Evolutionary conservation across 495 filamentous ascomycete species (phyloP), one percentile per base, ranked within the genome.

Genomic region (Aspergillus steynii): DNA sequence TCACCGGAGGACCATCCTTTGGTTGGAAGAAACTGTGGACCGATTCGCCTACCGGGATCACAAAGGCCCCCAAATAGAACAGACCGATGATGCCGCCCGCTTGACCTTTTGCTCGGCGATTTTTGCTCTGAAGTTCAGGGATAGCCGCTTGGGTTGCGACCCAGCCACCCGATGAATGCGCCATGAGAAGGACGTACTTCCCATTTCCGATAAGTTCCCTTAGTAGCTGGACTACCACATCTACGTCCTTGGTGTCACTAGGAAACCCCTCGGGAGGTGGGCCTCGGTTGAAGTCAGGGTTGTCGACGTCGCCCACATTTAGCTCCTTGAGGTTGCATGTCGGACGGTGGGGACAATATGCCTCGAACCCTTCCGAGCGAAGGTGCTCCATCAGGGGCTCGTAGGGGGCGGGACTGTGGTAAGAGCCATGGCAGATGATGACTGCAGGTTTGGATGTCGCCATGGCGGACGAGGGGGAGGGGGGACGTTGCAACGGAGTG

Each of bases 391-490:
- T 48, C 1, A 80, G 65, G 3, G 70, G 64, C 29, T 62, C 25
- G 29, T 75, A 80, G 15, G 68, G 68, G 5, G 64, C 67, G 0
- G 75, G 69, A 1, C 61, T 75, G 59, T 75, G 74, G 59, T 70
- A 80, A 27, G 66, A 71, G 52, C 75, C 75, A 65, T 72, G 71
- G 56, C 68, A 70, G 32, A 75, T 59, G 29, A 77, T 69, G 5
- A 75, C 60, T 2, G 58, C 63, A 15, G 20, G 20, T 20, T 20
- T 20, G 20, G 20, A 20, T 20, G 20, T 20, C 20, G 20, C 20
- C 20, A 20, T 20, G 20, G 20, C 20, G 20, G 20, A 20, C 20
- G 20, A 20, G 20, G 20, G 20, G 20, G 20, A 20, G 20, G 20
- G 20, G 20, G 20, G 20, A 20, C 20, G 20, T 20, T 20, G 20